A percentile compares a stretch with the other conserved stretches of the same genome.
phyloP scores from a whole-genome alignment of 2,329 filamentous ascomycete species.

The Exserohilum rostratum region DNA sequence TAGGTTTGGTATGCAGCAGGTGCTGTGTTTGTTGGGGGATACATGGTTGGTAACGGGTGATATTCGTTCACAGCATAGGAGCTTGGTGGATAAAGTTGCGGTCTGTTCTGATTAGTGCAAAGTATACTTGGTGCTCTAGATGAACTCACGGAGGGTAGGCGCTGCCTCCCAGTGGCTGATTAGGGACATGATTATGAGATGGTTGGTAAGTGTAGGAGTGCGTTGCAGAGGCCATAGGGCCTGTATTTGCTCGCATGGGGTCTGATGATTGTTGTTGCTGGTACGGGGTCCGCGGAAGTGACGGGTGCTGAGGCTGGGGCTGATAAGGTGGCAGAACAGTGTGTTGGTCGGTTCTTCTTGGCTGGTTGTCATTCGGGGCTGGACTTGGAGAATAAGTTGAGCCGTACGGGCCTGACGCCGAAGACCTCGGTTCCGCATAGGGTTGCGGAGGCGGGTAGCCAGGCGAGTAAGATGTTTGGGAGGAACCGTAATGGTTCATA shows the following conservation, averaged over 20 bases:
- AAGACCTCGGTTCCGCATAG: constrained; percentile 37
- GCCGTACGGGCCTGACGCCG: constrained; percentile 36
- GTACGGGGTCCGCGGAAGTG: constrained; percentile 42
- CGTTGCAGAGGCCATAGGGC: constrained; percentile 33
- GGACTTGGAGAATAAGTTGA: constrained; percentile 38
- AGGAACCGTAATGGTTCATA: constrained; percentile 45
- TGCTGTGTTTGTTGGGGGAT: constrained; percentile 42
- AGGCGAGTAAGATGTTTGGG: constrained; percentile 40
- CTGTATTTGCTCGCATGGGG: constrained; percentile 37
- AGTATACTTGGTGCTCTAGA: not conserved
- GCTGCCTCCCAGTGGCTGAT: constrained; percentile 36
- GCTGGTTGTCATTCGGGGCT: constrained; percentile 28
- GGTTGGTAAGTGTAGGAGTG: constrained; percentile 43
- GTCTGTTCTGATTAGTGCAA: constrained; percentile 28
- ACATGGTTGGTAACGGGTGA: constrained; percentile 45
- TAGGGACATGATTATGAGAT: constrained; percentile 38
- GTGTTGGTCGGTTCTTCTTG: constrained; percentile 39
- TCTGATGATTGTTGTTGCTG: constrained; percentile 41
- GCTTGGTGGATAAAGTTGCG: constrained; percentile 41
- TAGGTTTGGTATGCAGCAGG: constrained; percentile 43
- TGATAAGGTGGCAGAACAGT: constrained; percentile 41
- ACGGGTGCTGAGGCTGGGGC: constrained; percentile 28
- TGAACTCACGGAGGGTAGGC: constrained; percentile 43
- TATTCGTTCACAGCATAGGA: constrained; percentile 44
- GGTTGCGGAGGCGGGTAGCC: constrained; percentile 39